Evolutionary conservation across 164 flowering plant genomes (phyloP), one percentile per base, ranked within the genome.

Genomic region (Vitis labrusca): DNA sequence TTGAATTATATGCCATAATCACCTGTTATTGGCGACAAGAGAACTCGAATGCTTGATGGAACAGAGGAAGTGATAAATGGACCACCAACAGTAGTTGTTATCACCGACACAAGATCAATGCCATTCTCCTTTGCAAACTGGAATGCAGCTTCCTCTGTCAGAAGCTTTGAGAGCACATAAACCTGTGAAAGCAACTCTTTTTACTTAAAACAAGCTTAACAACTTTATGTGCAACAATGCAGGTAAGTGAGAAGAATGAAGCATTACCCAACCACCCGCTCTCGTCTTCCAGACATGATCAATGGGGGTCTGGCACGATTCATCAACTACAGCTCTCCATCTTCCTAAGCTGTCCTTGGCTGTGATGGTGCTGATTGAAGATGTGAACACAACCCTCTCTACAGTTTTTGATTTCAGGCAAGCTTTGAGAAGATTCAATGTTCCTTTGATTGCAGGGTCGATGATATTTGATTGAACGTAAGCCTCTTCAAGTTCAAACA

Each of bases 1-100:
- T 23, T 23, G 27, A 37, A 37, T 37, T 37, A 37, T 37, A 37
- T 37, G 44, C 7, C 44, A 37, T 37, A 37, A 37, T 37, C 44
- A 85, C 91, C 91, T 81, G 91, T 91, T 29, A 91, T 65, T 8
- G 93, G 91, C 1, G 97, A 88, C 73, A 87, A 51, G 37, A 91
- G 80, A 64, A 89, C 89, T 75, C 67, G 84, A 73, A 91, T 68
- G 77, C 94, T 91, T 12, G 87, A 59, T 29, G 94, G 97, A 73
- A 91, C 85, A 23, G 68, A 65, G 0, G 84, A 65, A 62, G 89
- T 86, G 57, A 91, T 81, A 64, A 85, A 89, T 19, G 92, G 88
- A 17, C 97, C 97, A 2, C 80, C 88, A 32, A 88, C 92, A 5
- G 94, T 86, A 11, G 86, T 66, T 51, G 92, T 82, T 53, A 88